Evolutionary conservation across 345 rosid species (phyloP).

Genomic region (Angophora floribunda): DNA sequence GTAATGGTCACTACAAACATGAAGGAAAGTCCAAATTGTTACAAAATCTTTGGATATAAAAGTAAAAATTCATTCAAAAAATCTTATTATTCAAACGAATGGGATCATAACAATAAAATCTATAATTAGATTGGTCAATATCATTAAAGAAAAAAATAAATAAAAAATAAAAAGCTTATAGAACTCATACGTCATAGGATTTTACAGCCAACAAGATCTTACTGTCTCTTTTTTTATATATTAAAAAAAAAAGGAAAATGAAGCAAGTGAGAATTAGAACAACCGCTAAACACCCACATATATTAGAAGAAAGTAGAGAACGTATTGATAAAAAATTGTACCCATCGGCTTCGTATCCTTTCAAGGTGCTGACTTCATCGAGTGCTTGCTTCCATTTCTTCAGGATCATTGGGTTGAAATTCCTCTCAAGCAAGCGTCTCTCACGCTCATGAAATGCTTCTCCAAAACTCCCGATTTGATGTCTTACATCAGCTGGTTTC

Average conservation of each 20-base stretch:
- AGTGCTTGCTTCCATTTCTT: neutral
- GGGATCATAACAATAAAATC: neutral
- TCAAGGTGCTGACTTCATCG: neutral
- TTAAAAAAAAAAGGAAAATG: neutral
- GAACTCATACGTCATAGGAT: too few relatives aligned
- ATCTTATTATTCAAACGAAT: too few relatives aligned
- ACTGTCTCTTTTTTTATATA: too few relatives aligned
- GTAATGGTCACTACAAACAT: too few relatives aligned
- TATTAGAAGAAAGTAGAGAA: neutral
- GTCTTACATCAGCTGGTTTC: neutral
- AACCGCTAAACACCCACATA: neutral
- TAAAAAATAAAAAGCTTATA: too few relatives aligned
- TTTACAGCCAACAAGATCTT: too few relatives aligned
- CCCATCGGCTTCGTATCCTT: neutral
- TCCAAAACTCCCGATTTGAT: neutral
- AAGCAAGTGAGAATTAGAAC: neutral
- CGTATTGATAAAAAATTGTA: neutral
- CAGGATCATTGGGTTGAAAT: neutral
- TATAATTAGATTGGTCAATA: neutral
- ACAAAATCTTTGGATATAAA: neutral
- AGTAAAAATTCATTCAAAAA: too few relatives aligned
- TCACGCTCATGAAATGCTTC: neutral
- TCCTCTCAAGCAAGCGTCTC: neutral
- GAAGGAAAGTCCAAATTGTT: neutral
- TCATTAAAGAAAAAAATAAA: too few relatives aligned